phyloP scores from a whole-genome alignment of 1,139 yeast genomes.

The Petasospora fabianii region DNA sequence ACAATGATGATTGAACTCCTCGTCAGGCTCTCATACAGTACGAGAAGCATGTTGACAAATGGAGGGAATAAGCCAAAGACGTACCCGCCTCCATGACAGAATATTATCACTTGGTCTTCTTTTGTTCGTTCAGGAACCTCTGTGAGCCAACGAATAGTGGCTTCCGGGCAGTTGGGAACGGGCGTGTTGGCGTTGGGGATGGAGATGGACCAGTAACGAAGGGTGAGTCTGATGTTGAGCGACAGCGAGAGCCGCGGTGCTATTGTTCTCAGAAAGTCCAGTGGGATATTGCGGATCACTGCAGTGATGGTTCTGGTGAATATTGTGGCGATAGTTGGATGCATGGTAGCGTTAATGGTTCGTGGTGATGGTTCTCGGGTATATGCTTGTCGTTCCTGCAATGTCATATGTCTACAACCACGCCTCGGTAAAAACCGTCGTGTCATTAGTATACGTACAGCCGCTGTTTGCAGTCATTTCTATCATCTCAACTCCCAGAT shows the following conservation, averaged over 20 bases:
- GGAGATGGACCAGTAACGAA: not conserved
- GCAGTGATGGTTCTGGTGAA: not conserved
- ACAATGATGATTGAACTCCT: slow-evolving; percentile 35
- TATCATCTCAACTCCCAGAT: slow-evolving; percentile 55
- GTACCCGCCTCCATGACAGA: slow-evolving; percentile 45
- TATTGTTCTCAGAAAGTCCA: not conserved
- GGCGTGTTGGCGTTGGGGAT: slow-evolving; percentile 2
- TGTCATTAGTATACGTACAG: not conserved
- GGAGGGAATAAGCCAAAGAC: slow-evolving; percentile 8
- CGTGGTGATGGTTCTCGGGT: not conserved
- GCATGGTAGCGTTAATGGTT: not conserved
- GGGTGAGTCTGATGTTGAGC: not conserved
- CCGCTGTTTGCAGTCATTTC: not conserved
- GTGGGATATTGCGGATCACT: not conserved
- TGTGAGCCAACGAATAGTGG: slow-evolving; percentile 20
- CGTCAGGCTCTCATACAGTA: slow-evolving; percentile 9
- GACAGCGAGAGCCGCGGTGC: not conserved
- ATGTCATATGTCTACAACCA: too few species aligned
- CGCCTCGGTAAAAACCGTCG: not conserved
- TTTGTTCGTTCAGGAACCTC: slow-evolving; percentile 24
- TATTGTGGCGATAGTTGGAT: not conserved
- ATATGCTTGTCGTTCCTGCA: not conserved
- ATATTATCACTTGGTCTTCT: slow-evolving; percentile 30
- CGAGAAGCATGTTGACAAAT: slow-evolving; percentile 2
- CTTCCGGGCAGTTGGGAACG: not conserved